These are phyloP conservation scores for Wickerhamiella siamensis DNA, from an alignment of 805 yeast genomes.

Conservation along the genomic window DNA sequence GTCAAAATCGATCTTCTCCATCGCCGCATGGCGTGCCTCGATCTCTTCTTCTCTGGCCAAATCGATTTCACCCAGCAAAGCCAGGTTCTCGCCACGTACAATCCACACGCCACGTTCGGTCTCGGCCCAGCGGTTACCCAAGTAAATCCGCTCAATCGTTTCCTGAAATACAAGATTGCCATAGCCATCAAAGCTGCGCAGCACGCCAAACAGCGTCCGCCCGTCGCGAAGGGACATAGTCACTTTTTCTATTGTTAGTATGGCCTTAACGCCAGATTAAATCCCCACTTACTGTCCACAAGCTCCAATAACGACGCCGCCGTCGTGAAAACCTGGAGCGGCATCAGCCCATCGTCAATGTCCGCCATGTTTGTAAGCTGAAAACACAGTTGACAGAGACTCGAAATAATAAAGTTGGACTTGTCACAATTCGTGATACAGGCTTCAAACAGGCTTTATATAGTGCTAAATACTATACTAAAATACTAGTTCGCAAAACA, in stretches of 20 bases:
- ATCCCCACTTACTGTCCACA: conserved; percentile 28
- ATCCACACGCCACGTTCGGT: conserved; percentile 64
- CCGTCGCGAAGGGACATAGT: conserved; percentile 85
- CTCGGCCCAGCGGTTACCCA: conserved; percentile 47
- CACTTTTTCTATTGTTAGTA: conserved; percentile 33
- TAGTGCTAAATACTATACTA: too few relatives aligned
- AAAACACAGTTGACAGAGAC: too few relatives aligned
- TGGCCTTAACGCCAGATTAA: too few relatives aligned
- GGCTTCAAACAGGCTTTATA: too few relatives aligned
- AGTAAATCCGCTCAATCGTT: conserved; percentile 64
- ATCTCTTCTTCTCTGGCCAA: conserved; percentile 63
- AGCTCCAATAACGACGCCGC: conserved; percentile 30
- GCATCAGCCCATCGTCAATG: conserved; percentile 19
- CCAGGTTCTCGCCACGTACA: conserved; percentile 92
- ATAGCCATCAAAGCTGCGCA: conserved; percentile 91
- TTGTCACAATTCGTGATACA: too few relatives aligned
- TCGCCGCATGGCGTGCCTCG: conserved; percentile 34
- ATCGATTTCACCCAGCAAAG: conserved; percentile 85
- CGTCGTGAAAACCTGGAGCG: conserved; percentile 31
- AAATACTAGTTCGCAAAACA: conserved; percentile 11
- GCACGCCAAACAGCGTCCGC: conserved; percentile 68
- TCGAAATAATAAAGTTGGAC: too few relatives aligned
- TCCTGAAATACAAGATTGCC: conserved; percentile 84
- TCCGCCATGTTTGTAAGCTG: too few relatives aligned
- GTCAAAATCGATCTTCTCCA: conserved; percentile 45